Evolutionary conservation across 768 basidiomycete species (phyloP).

Genomic region (Neoboletus magnificus): DNA sequence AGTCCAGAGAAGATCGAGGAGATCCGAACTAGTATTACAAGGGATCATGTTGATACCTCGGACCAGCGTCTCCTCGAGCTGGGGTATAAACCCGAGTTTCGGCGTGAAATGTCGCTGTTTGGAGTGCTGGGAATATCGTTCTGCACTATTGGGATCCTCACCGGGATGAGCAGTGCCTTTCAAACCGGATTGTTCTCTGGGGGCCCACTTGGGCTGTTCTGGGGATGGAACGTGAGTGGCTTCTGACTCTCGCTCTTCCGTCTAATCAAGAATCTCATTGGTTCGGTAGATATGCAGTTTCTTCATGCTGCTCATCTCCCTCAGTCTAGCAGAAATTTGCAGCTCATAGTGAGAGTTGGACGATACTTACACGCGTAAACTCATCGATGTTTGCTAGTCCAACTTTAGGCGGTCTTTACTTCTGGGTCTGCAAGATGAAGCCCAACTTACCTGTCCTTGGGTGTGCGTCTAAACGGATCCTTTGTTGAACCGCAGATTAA

Average conservation of each 20-base stretch:
- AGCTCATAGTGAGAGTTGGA: constrained; percentile 46
- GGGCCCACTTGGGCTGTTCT: constrained; percentile 55
- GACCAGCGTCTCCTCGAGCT: constrained; percentile 48
- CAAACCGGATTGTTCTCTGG: constrained; percentile 59
- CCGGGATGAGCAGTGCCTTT: constrained; percentile 58
- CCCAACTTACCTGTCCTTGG: constrained; percentile 50
- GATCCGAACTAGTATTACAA: not conserved
- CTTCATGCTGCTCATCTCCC: constrained; percentile 56
- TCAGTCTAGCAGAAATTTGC: constrained; percentile 57
- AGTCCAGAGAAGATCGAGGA: constrained; percentile 16
- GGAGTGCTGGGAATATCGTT: constrained; percentile 60
- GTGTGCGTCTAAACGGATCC: constrained; percentile 34
- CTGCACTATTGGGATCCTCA: constrained; percentile 58
- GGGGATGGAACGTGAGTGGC: constrained; percentile 56
- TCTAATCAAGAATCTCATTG: not conserved
- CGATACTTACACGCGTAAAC: not conserved
- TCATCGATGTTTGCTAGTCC: constrained; percentile 35
- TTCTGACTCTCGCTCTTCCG: not conserved
- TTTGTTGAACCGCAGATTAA: not conserved
- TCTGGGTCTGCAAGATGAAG: constrained; percentile 63
- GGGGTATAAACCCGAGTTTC: constrained; percentile 54
- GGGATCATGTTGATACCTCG: constrained; percentile 9
- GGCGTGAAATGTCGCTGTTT: constrained; percentile 57
- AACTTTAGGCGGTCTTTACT: constrained; percentile 58
- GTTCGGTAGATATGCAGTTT: constrained; percentile 45